Conservation (phyloP, 139 green algal species). For the Chlamydomonas schloesseri region DNA sequence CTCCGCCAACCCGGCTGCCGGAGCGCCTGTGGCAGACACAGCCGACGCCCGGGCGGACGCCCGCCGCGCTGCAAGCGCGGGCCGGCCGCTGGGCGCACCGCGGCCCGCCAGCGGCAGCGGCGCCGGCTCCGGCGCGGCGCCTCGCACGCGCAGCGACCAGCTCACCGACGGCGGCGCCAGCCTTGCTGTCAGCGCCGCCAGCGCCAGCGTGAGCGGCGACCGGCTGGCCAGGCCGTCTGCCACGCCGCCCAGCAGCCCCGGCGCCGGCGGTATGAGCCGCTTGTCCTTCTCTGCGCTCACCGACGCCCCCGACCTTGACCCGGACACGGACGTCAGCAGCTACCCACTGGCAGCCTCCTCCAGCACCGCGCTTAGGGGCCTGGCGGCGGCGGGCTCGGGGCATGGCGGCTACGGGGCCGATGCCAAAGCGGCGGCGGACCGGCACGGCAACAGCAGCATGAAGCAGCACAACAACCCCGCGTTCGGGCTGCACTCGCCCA, state of each 20-base stretch:
- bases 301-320: not conserved
- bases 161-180: too few species aligned
- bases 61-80: too few species aligned
- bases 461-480: slow-evolving; percentile 27
- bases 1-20: too few species aligned
- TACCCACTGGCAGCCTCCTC: not conserved
- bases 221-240: not conserved
- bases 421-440: slow-evolving; percentile 3
- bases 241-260: not conserved
- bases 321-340: not conserved
- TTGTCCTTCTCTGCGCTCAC: slow-evolving; percentile 23
- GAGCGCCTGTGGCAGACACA: not conserved
- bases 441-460: not conserved
- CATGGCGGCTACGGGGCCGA: too few species aligned
- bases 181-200: too few species aligned
- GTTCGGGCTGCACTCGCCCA: slow-evolving; percentile 39
- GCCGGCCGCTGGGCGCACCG: too few species aligned
- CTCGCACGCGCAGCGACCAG: not conserved
- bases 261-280: not conserved
- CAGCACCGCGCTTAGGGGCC: not conserved
- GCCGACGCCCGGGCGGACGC: too few species aligned
- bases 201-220: not conserved
- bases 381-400: not conserved
- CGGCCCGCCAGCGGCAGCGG: not conserved
- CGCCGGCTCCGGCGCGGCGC: not conserved